Evolutionary conservation across 306 rosid genomes (phyloP), one percentile per base, ranked within the genome.

Genomic region (Alnus glutinosa): DNA sequence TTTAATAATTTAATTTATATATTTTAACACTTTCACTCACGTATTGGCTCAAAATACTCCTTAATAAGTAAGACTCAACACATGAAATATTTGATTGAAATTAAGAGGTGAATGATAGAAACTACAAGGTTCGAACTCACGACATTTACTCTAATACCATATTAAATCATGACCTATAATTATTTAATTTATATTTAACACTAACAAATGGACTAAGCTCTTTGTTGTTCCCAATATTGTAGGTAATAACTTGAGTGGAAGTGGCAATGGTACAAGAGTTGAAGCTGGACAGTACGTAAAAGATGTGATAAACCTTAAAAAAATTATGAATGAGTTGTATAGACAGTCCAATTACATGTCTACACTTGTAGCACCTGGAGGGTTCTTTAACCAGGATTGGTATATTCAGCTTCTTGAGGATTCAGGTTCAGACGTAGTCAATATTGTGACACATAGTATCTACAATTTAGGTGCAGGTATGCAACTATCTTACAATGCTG

Each of bases 221-320:
- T 50, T 85, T 78, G 30, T 75, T 18, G 12, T 70, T 70, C 74
- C 74, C 71, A 3, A 70, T 70, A 67, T 39, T 74, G 75, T 78
- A 95, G 98, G 99, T 73, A 95, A 95, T 81, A 98, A 95, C 85
- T 85, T 95, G 83, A 85, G 97, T 84, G 99, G 99, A 54, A 76
- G 58, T 63, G 99, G 98, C 37, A 74, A 93, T 67, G 98, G 86
- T 57, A 98, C 98, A 15, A 87, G 89, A 50, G 97, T 95, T 80
- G 82, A 80, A 71, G 91, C 97, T 77, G 86, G 47, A 68, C 99
- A 93, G 44, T 95, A 95, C 50, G 98, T 91, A 55, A 93, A 89
- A 83, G 99, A 95, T 85, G 62, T 93, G 86, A 84, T 85, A 72
- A 90, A 84, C 55, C 92, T 95, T 75, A 91, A 83, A 62, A 76